These are phyloP conservation scores for Extremus antarcticus DNA, from an alignment of 495 filamentous ascomycete species.

Conservation along the genomic window DNA sequence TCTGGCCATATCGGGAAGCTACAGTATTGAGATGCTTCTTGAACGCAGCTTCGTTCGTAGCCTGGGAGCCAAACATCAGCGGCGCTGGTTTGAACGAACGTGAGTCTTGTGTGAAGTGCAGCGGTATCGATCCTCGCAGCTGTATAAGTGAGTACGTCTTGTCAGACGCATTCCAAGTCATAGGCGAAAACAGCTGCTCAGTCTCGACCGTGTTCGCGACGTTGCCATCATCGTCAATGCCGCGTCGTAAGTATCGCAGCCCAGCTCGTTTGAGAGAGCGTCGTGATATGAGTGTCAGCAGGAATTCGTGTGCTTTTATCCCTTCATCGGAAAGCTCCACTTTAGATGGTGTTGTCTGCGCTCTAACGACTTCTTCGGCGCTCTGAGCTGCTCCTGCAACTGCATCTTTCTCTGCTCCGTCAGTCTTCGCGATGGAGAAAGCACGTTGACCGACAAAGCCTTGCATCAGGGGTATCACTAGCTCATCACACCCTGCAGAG, in stretches of 20 bases:
- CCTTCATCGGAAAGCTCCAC: background rate
- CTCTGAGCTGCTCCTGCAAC: slow-evolving; percentile 21
- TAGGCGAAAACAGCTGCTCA: slow-evolving; percentile 81
- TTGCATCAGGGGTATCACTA: slow-evolving; percentile 79
- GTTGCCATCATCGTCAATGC: slow-evolving; percentile 80
- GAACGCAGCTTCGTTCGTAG: slow-evolving; percentile 71
- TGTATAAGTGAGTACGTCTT: slow-evolving; percentile 83
- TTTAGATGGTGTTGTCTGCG: slow-evolving; percentile 1
- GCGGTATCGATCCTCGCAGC: slow-evolving; percentile 83
- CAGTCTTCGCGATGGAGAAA: slow-evolving; percentile 50
- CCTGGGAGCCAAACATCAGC: slow-evolving; percentile 72
- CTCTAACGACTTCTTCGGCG: slow-evolving; percentile 12
- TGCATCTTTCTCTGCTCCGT: slow-evolving; percentile 15
- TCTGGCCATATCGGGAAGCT: slow-evolving; percentile 83
- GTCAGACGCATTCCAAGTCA: slow-evolving; percentile 57
- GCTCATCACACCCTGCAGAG: slow-evolving; percentile 48
- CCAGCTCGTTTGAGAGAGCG: slow-evolving; percentile 77
- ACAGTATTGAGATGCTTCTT: slow-evolving; percentile 83
- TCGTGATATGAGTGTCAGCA: slow-evolving; percentile 83
- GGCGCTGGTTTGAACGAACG: slow-evolving; percentile 89
- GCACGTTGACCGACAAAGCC: slow-evolving; percentile 85
- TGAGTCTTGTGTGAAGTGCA: slow-evolving; percentile 81
- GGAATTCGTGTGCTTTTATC: slow-evolving; percentile 33
- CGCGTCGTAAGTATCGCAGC: slow-evolving; percentile 87
- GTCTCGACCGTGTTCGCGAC: slow-evolving; percentile 98